Conservation (phyloP, 495 filamentous ascomycete genomes). For the Platismatia glauca region DNA sequence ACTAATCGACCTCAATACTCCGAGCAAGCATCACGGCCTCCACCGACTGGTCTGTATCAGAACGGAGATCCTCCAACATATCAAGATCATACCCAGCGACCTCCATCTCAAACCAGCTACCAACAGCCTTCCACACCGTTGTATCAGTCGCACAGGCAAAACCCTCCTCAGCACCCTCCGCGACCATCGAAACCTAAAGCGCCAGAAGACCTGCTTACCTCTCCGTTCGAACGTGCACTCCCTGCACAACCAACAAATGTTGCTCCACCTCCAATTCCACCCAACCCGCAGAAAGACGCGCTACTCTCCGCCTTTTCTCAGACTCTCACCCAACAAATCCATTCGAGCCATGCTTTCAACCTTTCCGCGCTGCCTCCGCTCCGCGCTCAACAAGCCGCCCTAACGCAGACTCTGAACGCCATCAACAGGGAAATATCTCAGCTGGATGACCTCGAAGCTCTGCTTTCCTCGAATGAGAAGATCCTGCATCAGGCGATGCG, state of each 20-base stretch:
- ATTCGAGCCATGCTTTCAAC: constrained; percentile 54
- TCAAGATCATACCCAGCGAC: not conserved
- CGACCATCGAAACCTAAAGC: constrained; percentile 33
- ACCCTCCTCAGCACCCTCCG: constrained; percentile 24
- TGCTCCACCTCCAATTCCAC: constrained; percentile 77
- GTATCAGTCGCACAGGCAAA: constrained; percentile 20
- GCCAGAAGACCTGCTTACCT: constrained; percentile 62
- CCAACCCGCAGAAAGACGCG: constrained; percentile 92
- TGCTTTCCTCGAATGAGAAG: constrained; percentile 65
- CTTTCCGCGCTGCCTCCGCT: constrained; percentile 63
- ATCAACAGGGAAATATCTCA: constrained; percentile 64
- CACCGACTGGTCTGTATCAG: not conserved
- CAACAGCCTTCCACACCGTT: constrained; percentile 22
- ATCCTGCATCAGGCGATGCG: constrained; percentile 67
- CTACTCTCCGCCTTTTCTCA: constrained; percentile 69
- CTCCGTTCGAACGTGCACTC: constrained; percentile 55
- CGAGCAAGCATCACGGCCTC: constrained; percentile 4
- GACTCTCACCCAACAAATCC: constrained; percentile 56
- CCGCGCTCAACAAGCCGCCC: constrained; percentile 66
- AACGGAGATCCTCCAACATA: not conserved
- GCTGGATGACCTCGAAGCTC: constrained; percentile 56
- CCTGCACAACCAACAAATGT: constrained; percentile 45
- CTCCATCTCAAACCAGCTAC: constrained; percentile 12
- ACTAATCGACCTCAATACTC: not conserved
- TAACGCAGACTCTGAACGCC: constrained; percentile 54